Evolutionary conservation across 768 basidiomycete genomes (phyloP).

Genomic region (Boletus sp.): DNA sequence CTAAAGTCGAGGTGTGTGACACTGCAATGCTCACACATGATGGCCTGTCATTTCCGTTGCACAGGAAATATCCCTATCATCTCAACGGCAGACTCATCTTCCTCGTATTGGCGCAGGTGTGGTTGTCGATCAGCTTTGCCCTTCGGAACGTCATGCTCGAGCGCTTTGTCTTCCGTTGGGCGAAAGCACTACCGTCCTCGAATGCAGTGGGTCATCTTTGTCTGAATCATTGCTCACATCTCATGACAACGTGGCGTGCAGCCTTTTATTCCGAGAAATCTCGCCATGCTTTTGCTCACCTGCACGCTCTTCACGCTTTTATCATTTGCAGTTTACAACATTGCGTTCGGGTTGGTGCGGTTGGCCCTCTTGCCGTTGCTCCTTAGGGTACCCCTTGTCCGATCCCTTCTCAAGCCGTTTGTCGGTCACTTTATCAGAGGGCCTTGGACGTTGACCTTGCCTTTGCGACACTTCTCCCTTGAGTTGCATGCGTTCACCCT

Average conservation of each 20-base stretch:
- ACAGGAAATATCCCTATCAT: conserved; percentile 71
- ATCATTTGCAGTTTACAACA: conserved; percentile 38
- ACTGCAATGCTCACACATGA: not conserved
- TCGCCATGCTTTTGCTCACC: conserved; percentile 32
- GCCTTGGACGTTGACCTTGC: conserved; percentile 51
- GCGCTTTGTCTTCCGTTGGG: conserved; percentile 51
- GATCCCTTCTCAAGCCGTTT: conserved; percentile 53
- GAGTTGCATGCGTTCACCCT: conserved; percentile 49
- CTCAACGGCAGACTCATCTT: conserved; percentile 68
- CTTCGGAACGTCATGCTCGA: conserved; percentile 63
- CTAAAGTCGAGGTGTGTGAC: conserved; percentile 60
- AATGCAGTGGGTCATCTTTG: conserved; percentile 17
- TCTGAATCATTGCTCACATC: not conserved
- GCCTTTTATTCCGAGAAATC: conserved; percentile 22
- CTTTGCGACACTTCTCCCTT: conserved; percentile 43
- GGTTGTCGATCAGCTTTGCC: conserved; percentile 44
- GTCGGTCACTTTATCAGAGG: conserved; percentile 60
- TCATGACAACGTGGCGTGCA: not conserved
- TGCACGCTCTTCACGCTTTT: conserved; percentile 40
- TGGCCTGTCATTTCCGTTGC: not conserved
- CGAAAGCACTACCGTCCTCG: conserved; percentile 11
- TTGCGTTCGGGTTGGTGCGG: conserved; percentile 46
- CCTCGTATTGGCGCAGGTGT: conserved; percentile 50
- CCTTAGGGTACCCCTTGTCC: conserved; percentile 52
- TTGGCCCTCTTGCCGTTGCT: conserved; percentile 48